Conservation (phyloP, 768 basidiomycete species). For the Hypsizygus marmoreus region DNA sequence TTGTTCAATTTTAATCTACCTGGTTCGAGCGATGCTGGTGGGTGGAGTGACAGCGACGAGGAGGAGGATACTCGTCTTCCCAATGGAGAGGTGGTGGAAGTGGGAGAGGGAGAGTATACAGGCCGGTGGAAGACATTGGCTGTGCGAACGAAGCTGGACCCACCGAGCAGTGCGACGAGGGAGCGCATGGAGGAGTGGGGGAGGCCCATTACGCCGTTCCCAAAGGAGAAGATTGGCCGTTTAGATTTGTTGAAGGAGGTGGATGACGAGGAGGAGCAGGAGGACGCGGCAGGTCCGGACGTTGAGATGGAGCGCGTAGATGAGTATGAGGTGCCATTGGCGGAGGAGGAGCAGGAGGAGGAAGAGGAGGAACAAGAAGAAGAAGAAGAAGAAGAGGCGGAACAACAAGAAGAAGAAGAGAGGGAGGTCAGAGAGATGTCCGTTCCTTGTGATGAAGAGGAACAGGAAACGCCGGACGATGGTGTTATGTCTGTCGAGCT, state of each 20-base stretch:
- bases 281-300: constrained; percentile 22
- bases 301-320: constrained; percentile 28
- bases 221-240: constrained; percentile 27
- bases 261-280: constrained; percentile 16
- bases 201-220: constrained; percentile 70
- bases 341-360: constrained; percentile 16
- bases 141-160: constrained; percentile 66
- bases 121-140: constrained; percentile 58
- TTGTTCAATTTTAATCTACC: constrained; percentile 32
- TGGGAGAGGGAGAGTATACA: constrained; percentile 66
- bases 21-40: constrained; percentile 21
- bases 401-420: constrained; percentile 22
- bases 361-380: constrained; percentile 23
- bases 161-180: constrained; percentile 57
- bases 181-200: constrained; percentile 62
- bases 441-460: constrained; percentile 24
- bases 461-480: constrained; percentile 27
- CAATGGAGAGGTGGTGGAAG: constrained; percentile 22
- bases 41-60: constrained; percentile 41
- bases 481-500: constrained; percentile 20
- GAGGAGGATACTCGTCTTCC: constrained; percentile 18
- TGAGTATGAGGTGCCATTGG: too few relatives aligned
- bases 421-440: constrained; percentile 28
- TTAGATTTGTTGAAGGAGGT: constrained; percentile 22
- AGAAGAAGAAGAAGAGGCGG: constrained; percentile 28